phyloP scores from a whole-genome alignment of 345 rosid species.

The Microcos paniculata region DNA sequence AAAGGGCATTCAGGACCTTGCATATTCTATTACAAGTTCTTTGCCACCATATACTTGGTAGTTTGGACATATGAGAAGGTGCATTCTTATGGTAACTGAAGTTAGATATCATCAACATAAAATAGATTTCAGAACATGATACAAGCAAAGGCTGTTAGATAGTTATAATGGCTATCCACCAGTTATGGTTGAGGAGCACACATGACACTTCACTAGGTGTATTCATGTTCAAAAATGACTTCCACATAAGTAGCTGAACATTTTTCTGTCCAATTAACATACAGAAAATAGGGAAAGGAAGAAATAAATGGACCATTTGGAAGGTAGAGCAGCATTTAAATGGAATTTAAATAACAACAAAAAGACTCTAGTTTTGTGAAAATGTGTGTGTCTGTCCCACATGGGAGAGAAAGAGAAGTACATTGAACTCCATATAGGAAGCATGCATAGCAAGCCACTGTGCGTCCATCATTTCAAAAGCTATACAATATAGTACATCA shows the following conservation, averaged over 20 bases:
- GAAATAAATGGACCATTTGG: background rate
- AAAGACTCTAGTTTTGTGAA: background rate
- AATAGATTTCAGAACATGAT: background rate
- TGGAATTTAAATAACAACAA: background rate
- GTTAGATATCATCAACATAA: background rate
- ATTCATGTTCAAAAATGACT: background rate
- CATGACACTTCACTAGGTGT: background rate
- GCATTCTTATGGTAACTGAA: background rate
- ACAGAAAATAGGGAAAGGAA: background rate
- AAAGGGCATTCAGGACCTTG: background rate
- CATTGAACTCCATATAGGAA: constrained; percentile 98
- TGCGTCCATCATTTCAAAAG: constrained; percentile 98
- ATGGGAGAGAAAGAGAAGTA: constrained; percentile 30
- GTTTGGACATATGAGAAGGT: background rate
- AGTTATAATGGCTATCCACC: background rate
- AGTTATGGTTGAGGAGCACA: background rate
- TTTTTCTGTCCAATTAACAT: background rate
- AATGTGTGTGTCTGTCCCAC: background rate
- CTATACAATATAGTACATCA: constrained; percentile 87
- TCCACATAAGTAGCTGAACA: background rate
- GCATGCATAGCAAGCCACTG: constrained; percentile 99
- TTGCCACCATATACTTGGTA: background rate
- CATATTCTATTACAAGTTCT: background rate
- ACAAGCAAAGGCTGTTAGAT: background rate
- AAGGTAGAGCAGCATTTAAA: background rate